These are phyloP conservation scores for Orobanche coerulescens DNA, from an alignment of 257 asterid species.

Conservation along the genomic window DNA sequence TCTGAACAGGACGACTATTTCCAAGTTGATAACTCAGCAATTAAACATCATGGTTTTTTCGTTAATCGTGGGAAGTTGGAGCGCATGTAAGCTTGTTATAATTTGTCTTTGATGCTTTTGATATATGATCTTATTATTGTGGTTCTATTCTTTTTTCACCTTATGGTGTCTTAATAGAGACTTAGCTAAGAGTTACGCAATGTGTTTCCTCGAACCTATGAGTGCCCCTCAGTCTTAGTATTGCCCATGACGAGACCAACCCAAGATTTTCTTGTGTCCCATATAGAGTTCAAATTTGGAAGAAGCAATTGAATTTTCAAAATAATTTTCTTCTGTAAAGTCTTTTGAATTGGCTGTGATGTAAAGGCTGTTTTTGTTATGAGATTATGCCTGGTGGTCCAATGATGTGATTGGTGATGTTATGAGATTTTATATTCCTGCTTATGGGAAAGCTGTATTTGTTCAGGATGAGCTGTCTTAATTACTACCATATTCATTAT, in stretches of 20 bases:
- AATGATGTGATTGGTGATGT: not conserved
- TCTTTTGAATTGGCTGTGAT: not conserved
- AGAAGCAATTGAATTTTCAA: not conserved
- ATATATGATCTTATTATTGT: not conserved
- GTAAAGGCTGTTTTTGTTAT: not conserved
- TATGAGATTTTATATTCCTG: not conserved
- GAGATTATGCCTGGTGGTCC: not conserved
- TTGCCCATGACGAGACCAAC: slow-evolving; percentile 7
- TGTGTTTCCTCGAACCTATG: slow-evolving; percentile 9
- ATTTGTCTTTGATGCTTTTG: not conserved
- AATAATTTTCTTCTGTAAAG: not conserved
- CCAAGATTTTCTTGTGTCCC: slow-evolving; percentile 8
- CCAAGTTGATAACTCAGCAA: slow-evolving; percentile 72
- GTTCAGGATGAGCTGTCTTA: not conserved
- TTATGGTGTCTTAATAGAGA: not conserved
- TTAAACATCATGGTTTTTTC: slow-evolving; percentile 82
- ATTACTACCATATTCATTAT: slow-evolving; percentile 9
- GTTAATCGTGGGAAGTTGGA: slow-evolving; percentile 87
- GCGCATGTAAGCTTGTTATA: slow-evolving; percentile 49
- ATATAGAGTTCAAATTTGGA: slow-evolving; percentile 2
- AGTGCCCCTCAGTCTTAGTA: slow-evolving; percentile 14
- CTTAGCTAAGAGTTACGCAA: not conserved
- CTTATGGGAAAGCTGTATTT: not conserved
- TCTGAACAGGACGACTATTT: slow-evolving; percentile 79
- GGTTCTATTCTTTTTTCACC: not conserved